A percentile compares a stretch with the other conserved stretches of the same genome.
Conservation (phyloP, 2,329 filamentous ascomycete species). For the Colletotrichum costaricense region DNA sequence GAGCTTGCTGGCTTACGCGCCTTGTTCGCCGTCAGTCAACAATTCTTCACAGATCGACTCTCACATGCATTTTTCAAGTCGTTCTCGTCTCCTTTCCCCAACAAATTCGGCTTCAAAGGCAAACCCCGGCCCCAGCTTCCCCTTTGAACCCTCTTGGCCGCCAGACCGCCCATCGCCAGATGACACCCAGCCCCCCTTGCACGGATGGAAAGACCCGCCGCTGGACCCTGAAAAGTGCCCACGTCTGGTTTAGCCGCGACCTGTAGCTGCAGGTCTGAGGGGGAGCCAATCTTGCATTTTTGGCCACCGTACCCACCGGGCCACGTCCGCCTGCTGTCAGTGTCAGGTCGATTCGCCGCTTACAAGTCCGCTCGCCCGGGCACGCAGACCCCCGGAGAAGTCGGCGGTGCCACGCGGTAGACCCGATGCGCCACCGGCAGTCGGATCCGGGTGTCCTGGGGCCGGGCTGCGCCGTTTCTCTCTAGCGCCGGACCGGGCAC, state of each 20-base stretch:
- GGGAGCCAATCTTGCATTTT: slow-evolving; percentile 24
- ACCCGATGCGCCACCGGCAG: background rate
- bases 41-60: slow-evolving; percentile 28
- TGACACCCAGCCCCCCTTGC: slow-evolving; percentile 26
- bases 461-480: background rate
- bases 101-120: slow-evolving; percentile 34
- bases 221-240: slow-evolving; percentile 28
- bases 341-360: background rate
- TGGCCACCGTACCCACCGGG: slow-evolving; percentile 13
- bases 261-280: slow-evolving; percentile 26
- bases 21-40: slow-evolving; percentile 23
- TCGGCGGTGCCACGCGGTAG: background rate
- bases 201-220: slow-evolving; percentile 17
- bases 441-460: background rate
- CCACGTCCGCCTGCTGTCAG: background rate
- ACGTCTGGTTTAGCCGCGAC: slow-evolving; percentile 1
- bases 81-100: slow-evolving; percentile 20
- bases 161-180: slow-evolving; percentile 35
- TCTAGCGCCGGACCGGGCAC: background rate
- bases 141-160: slow-evolving; percentile 34
- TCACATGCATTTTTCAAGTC: slow-evolving; percentile 21
- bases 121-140: slow-evolving; percentile 32
- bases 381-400: background rate
- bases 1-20: slow-evolving; percentile 4
- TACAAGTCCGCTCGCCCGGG: slow-evolving; percentile 12